Evolutionary conservation across 768 basidiomycete genomes (phyloP).

Genomic region (Mycena indigotica): DNA sequence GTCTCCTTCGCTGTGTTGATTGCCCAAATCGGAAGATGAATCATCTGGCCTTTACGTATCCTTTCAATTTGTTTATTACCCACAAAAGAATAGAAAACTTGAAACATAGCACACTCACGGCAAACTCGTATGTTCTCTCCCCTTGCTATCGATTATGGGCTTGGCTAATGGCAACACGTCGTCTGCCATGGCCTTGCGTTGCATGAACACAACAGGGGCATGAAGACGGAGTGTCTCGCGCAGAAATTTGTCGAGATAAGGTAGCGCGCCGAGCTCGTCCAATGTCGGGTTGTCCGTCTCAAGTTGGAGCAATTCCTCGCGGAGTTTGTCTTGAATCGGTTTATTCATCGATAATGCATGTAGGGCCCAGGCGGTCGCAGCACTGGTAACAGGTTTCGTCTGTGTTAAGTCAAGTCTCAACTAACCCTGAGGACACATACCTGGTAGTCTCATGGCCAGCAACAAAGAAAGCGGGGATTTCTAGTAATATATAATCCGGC

Average conservation of each 20-base stretch:
- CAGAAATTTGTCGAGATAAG: slow-evolving; percentile 53
- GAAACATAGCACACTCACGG: slow-evolving; percentile 15
- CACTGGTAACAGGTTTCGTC: background rate
- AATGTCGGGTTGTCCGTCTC: slow-evolving; percentile 39
- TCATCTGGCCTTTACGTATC: slow-evolving; percentile 44
- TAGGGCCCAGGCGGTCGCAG: slow-evolving; percentile 41
- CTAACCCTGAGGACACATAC: background rate
- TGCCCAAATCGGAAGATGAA: slow-evolving; percentile 52
- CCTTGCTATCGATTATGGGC: slow-evolving; percentile 49
- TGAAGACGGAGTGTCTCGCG: slow-evolving; percentile 62
- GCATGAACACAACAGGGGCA: slow-evolving; percentile 47
- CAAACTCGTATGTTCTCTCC: slow-evolving; percentile 42
- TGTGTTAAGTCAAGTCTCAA: background rate
- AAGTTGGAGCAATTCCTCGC: slow-evolving; percentile 42
- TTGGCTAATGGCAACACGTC: slow-evolving; percentile 53
- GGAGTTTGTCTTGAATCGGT: slow-evolving; percentile 43
- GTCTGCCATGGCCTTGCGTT: slow-evolving; percentile 51
- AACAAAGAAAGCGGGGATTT: slow-evolving; percentile 45
- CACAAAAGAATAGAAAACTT: background rate
- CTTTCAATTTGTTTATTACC: slow-evolving; percentile 23
- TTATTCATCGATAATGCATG: slow-evolving; percentile 41
- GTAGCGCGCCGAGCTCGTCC: slow-evolving; percentile 42
- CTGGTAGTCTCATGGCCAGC: slow-evolving; percentile 34
- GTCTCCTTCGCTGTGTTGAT: slow-evolving; percentile 53
- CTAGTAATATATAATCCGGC: background rate